Percentiles rank a stretch among this genome's conserved stretches.
Conservation (phyloP, 2,329 filamentous ascomycete species). For the Talaromyces sp. region DNA sequence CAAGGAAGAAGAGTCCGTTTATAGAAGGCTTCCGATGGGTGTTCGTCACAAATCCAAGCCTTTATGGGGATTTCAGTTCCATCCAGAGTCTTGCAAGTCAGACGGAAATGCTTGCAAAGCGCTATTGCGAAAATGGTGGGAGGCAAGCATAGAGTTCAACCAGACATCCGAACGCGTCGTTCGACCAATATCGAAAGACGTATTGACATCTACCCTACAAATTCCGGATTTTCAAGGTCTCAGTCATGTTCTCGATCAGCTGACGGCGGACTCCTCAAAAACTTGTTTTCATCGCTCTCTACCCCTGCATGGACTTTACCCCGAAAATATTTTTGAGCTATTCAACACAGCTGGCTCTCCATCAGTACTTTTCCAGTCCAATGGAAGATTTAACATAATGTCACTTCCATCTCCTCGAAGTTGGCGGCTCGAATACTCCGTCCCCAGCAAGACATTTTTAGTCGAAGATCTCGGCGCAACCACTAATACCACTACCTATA, state of each 20-base stretch:
- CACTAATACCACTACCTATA: not conserved
- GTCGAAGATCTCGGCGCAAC: constrained; percentile 26
- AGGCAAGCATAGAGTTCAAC: constrained; percentile 63
- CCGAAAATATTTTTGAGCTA: constrained; percentile 36
- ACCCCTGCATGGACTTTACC: constrained; percentile 25
- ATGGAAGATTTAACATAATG: constrained; percentile 37
- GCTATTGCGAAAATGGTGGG: constrained; percentile 75
- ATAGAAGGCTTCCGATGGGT: constrained; percentile 66
- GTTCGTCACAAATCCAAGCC: constrained; percentile 67
- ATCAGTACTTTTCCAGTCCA: constrained; percentile 47
- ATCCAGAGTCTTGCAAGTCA: constrained; percentile 87
- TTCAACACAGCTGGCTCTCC: constrained; percentile 34
- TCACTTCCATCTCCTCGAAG: constrained; percentile 36
- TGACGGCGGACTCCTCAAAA: constrained; percentile 33
- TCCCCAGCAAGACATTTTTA: constrained; percentile 26
- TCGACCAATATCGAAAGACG: constrained; percentile 26
- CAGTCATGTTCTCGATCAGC: constrained; percentile 42
- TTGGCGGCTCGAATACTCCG: constrained; percentile 40
- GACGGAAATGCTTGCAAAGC: constrained; percentile 55
- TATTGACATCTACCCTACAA: constrained; percentile 22
- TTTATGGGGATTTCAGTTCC: constrained; percentile 86
- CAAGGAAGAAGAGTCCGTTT: constrained; percentile 38
- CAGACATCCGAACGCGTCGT: constrained; percentile 29
- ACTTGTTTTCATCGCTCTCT: constrained; percentile 30
- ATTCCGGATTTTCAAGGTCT: constrained; percentile 50